phyloP scores from a whole-genome alignment of 2,329 filamentous ascomycete species.

The Pestalotiopsis sp. region DNA sequence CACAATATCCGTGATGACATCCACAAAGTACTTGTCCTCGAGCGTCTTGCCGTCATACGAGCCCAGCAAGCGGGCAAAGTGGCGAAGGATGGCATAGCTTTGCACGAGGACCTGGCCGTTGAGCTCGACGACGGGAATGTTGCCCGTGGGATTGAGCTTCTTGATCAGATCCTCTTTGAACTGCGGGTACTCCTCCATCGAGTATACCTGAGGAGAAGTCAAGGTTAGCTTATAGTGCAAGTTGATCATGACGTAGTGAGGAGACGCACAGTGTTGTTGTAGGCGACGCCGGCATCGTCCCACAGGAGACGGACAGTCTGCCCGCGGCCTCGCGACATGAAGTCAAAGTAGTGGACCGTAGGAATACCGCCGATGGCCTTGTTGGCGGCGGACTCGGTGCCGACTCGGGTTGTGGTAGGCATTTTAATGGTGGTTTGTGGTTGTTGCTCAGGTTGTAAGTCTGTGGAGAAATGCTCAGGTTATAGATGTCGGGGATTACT shows the following conservation, averaged over 20 bases:
- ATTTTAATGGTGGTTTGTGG: not conserved
- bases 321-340: not conserved
- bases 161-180: not conserved
- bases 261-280: not conserved
- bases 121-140: conserved; percentile 3
- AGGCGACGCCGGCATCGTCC: conserved; percentile 1
- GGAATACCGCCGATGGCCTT: not conserved
- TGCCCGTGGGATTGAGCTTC: not conserved
- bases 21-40: conserved; percentile 12
- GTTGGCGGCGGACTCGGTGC: not conserved
- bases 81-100: not conserved
- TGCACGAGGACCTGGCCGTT: not conserved
- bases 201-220: not conserved
- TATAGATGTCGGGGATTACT: not conserved
- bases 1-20: conserved; percentile 2
- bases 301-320: not conserved
- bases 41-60: not conserved
- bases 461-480: not conserved
- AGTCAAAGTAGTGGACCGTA: not conserved
- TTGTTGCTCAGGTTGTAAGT: too few relatives aligned
- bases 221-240: not conserved
- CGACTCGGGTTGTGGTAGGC: not conserved
- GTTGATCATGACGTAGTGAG: too few relatives aligned
- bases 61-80: not conserved
- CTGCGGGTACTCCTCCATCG: not conserved